Base-by-base conservation (phyloP, 192 early-diverging fungal species). In the Mycoemilia scoparia region DNA sequence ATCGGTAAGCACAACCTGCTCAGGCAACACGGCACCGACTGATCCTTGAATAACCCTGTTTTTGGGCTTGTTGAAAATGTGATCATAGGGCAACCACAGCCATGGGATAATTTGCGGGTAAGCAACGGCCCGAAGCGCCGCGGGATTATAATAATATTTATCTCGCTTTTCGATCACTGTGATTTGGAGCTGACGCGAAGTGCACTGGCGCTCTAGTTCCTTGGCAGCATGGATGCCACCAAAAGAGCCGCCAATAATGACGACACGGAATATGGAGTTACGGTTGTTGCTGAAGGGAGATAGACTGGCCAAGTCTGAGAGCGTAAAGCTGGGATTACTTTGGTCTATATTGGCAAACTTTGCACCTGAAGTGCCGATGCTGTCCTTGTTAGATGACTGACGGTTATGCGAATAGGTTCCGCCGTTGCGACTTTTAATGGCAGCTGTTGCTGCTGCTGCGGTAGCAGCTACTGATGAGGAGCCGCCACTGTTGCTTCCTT, bases 151-250 rank as follows among this genome's bases (percentile, higher is more conserved):
- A 39, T 59, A 64, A 29, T 57, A 64, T 36, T 42, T 45, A 39
- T 64, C 62, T 32, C 62, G 62, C 41, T 42, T 49, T 32, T 64
- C 62, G 20, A 64, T 36, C 7, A 64, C 62, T 16, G 62, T 64
- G 27, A 64, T 64, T 6, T 49, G 54, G 15, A 54, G 48, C 29
- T 46, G 38, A 24, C 42, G 36, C 5, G 55, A 45, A 18, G 43
- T 40, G 15, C 51, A 6, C 7, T 51, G 31, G 12, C 39, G 14
- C 49, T 64, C 62, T 2, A 64, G 56, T 16, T 64, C 62, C 36
- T 64, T 51, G 6, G 62, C 62, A 10, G 62, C 56, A 2, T 47
- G 51, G 8, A 64, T 57, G 2, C 62, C 62, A 5, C 55, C 62
- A 39, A 64, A 64, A 7, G 62, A 50, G 3, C 57, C 60, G 7